These are phyloP conservation scores for Penicillium sp. DNA, from an alignment of 2,329 filamentous ascomycete genomes.

Conservation along the genomic window DNA sequence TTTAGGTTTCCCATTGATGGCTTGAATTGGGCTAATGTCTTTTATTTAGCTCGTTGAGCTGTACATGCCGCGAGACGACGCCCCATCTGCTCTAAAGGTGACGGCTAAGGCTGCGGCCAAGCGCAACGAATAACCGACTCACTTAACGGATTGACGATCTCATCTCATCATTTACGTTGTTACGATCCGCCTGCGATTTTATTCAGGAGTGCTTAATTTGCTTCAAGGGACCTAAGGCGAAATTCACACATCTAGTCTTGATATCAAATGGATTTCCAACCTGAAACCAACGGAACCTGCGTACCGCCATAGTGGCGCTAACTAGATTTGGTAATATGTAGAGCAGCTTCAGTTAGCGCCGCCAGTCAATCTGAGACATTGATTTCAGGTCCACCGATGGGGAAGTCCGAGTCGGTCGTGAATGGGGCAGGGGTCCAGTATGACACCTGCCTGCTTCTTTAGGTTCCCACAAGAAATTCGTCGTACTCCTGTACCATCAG, in stretches of 20 bases:
- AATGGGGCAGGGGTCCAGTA: not conserved
- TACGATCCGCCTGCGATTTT: not conserved
- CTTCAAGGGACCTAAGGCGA: not conserved
- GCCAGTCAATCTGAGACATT: not conserved
- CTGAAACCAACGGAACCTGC: not conserved
- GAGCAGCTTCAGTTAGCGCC: not conserved
- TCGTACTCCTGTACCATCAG: too few relatives aligned
- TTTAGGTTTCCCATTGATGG: not conserved
- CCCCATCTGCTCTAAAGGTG: slow-evolving; percentile 66
- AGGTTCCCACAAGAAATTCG: too few relatives aligned
- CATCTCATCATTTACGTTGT: not conserved
- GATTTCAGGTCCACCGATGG: slow-evolving; percentile 1
- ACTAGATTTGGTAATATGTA: not conserved
- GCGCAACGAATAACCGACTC: slow-evolving; percentile 51
- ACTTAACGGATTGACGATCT: not conserved
- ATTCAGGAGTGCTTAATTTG: not conserved
- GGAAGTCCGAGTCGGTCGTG: too few relatives aligned
- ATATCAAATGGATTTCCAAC: not conserved
- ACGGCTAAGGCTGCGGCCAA: slow-evolving; percentile 70
- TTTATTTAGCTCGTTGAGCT: slow-evolving; percentile 72
- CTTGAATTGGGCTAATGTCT: slow-evolving; percentile 21
- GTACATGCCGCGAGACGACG: slow-evolving; percentile 76
- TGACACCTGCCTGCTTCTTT: not conserved
- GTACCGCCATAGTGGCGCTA: not conserved
- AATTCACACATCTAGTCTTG: not conserved